These are phyloP conservation scores for Barbarea vulgaris DNA, from an alignment of 345 rosid species.

Conservation along the genomic window DNA sequence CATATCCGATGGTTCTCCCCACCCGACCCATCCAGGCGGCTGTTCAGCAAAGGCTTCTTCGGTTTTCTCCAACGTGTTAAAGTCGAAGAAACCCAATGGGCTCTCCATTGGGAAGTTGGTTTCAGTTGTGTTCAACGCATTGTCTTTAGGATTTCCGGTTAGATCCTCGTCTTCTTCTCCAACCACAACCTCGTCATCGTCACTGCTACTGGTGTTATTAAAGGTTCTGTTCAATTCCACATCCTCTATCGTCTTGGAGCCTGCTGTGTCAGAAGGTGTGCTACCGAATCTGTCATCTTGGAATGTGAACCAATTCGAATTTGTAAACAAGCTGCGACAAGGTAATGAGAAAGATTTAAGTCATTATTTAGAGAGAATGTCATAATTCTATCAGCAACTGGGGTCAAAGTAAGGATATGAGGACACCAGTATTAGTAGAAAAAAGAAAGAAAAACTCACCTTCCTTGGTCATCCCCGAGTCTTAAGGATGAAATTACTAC, in stretches of 20 bases:
- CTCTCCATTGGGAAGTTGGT: conserved; percentile 34
- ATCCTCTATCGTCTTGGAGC: conserved; percentile 65
- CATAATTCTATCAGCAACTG: not conserved
- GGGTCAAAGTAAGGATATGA: not conserved
- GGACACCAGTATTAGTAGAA: not conserved
- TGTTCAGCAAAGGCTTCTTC: conserved; percentile 66
- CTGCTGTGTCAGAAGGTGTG: conserved; percentile 57
- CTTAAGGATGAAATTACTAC: conserved; percentile 95
- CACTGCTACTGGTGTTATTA: conserved; percentile 44
- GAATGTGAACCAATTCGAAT: conserved; percentile 96
- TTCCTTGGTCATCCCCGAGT: conserved; percentile 97
- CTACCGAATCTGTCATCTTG: conserved; percentile 74
- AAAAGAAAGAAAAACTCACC: conserved; percentile 51
- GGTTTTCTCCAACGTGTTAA: conserved; percentile 46
- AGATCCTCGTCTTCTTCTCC: conserved; percentile 85
- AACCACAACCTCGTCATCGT: conserved; percentile 96
- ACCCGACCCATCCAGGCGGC: conserved; percentile 85
- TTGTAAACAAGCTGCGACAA: conserved; percentile 79
- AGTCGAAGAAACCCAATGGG: conserved; percentile 47
- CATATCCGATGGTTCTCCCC: conserved; percentile 71
- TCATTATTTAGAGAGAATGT: conserved; percentile 16
- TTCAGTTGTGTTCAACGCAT: conserved; percentile 14
- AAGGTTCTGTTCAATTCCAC: conserved; percentile 62
- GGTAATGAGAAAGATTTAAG: not conserved
- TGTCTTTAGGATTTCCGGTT: conserved; percentile 51